These are phyloP conservation scores for Vaccinium corymbosum DNA, from an alignment of 148 eudicot species.

Conservation along the genomic window DNA sequence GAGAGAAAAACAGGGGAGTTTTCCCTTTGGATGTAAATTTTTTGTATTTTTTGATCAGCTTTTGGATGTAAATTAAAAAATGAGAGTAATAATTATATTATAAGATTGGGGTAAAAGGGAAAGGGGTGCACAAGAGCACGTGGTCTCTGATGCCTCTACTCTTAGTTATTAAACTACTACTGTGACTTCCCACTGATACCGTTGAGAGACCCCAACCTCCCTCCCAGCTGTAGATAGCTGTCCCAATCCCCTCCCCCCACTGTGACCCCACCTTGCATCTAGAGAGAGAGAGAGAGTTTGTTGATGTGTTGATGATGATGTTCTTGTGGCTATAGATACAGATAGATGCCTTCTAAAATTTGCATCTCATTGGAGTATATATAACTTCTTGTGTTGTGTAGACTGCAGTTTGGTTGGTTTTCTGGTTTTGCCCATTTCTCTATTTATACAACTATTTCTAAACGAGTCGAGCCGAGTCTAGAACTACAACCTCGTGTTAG, in stretches of 20 bases:
- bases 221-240: slow-evolving; percentile 45
- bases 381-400: slow-evolving; percentile 14
- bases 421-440: background rate
- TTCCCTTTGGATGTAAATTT: background rate
- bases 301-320: slow-evolving; percentile 15
- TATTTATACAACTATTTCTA: background rate
- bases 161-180: slow-evolving; percentile 24
- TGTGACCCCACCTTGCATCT: slow-evolving; percentile 33
- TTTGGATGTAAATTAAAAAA: background rate
- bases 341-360: background rate
- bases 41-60: too few relatives aligned
- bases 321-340: slow-evolving; percentile 22
- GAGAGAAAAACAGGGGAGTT: background rate
- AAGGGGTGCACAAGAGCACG: slow-evolving; percentile 36
- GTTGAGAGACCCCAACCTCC: slow-evolving; percentile 27
- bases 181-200: slow-evolving; percentile 36
- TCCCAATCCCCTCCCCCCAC: slow-evolving; percentile 45
- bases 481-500: background rate
- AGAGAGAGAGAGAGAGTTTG: background rate
- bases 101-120: slow-evolving; percentile 16
- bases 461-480: too few relatives aligned
- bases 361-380: slow-evolving; percentile 8
- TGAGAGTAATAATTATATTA: slow-evolving; percentile 16
- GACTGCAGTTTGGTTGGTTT: slow-evolving; percentile 18
- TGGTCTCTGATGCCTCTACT: slow-evolving; percentile 38